Evolutionary conservation across 1,284 basidiomycete species (phyloP).

Genomic region (Microbotryum saponariae): DNA sequence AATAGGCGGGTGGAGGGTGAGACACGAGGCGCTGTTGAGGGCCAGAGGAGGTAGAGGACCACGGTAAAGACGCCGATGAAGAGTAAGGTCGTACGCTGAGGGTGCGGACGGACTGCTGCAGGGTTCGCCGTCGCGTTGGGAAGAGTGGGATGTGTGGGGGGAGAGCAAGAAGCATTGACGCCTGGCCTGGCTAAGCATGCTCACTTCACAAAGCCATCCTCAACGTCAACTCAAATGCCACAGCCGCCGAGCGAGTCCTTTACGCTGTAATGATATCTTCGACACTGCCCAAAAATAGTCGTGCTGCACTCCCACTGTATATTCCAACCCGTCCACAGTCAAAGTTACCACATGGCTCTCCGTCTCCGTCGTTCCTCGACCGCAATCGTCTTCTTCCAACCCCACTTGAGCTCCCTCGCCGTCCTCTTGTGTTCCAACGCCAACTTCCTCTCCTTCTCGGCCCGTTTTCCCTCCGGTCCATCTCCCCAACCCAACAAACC

Average conservation of each 20-base stretch:
- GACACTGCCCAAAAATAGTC: not conserved
- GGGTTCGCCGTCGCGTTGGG: too few relatives aligned
- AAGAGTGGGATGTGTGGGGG: too few relatives aligned
- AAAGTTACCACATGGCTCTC: slow-evolving; percentile 17
- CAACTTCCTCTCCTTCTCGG: slow-evolving; percentile 7
- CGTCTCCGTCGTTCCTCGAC: slow-evolving; percentile 25
- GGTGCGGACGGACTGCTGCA: not conserved
- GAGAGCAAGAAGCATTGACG: too few relatives aligned
- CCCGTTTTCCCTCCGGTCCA: slow-evolving; percentile 11
- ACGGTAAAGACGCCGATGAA: not conserved
- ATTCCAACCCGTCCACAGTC: not conserved
- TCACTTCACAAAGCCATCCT: too few relatives aligned
- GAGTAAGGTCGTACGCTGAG: not conserved
- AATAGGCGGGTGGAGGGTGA: slow-evolving; percentile 5
- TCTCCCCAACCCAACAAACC: slow-evolving; percentile 19
- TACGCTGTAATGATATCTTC: not conserved
- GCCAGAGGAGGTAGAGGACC: not conserved
- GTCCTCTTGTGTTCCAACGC: slow-evolving; percentile 1
- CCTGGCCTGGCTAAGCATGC: not conserved
- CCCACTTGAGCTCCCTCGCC: slow-evolving; percentile 13
- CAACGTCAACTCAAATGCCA: not conserved
- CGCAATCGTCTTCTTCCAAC: slow-evolving; percentile 28
- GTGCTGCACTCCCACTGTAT: not conserved
- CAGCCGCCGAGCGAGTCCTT: not conserved
- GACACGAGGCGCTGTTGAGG: not conserved